Conservation (phyloP, 805 yeast genomes). For the Ogataea allantospora region DNA sequence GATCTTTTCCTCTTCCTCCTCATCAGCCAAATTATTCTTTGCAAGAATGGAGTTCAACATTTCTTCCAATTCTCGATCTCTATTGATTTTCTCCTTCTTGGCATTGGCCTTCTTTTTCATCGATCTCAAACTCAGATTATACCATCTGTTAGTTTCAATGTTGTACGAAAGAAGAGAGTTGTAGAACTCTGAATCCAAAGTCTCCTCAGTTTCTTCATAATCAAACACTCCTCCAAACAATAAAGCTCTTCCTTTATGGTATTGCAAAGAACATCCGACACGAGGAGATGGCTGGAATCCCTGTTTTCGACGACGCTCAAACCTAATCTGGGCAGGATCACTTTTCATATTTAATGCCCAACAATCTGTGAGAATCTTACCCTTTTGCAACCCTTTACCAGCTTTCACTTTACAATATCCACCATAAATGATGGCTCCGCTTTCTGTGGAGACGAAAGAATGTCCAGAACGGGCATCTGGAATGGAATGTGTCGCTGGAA, state of each 20-base stretch:
- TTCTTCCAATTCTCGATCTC: slow-evolving; percentile 81
- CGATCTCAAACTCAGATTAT: slow-evolving; percentile 61
- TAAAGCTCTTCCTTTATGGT: slow-evolving; percentile 88
- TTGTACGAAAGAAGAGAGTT: slow-evolving; percentile 81
- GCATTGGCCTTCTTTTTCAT: slow-evolving; percentile 49
- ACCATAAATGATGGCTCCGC: slow-evolving; percentile 86
- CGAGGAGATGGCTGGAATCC: slow-evolving; percentile 90
- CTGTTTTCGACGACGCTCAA: slow-evolving; percentile 88
- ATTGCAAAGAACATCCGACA: slow-evolving; percentile 90
- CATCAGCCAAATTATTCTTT: slow-evolving; percentile 68
- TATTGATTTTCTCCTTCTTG: slow-evolving; percentile 46
- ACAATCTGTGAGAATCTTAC: slow-evolving; percentile 80
- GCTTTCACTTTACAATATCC: slow-evolving; percentile 95
- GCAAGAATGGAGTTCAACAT: slow-evolving; percentile 71
- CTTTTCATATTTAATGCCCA: slow-evolving; percentile 88
- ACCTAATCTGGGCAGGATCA: slow-evolving; percentile 71
- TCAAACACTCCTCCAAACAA: slow-evolving; percentile 96
- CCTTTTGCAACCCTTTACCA: slow-evolving; percentile 82
- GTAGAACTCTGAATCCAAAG: slow-evolving; percentile 78
- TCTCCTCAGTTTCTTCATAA: slow-evolving; percentile 92
- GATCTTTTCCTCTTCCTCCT: slow-evolving; percentile 39
- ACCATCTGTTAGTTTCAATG: slow-evolving; percentile 87
- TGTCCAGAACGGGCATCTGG: slow-evolving; percentile 97
- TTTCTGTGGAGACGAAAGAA: slow-evolving; percentile 72
- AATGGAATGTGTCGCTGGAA: slow-evolving; percentile 72